Conservation (phyloP, 1,284 basidiomycete species). For the Heterobasidion parviporum region DNA sequence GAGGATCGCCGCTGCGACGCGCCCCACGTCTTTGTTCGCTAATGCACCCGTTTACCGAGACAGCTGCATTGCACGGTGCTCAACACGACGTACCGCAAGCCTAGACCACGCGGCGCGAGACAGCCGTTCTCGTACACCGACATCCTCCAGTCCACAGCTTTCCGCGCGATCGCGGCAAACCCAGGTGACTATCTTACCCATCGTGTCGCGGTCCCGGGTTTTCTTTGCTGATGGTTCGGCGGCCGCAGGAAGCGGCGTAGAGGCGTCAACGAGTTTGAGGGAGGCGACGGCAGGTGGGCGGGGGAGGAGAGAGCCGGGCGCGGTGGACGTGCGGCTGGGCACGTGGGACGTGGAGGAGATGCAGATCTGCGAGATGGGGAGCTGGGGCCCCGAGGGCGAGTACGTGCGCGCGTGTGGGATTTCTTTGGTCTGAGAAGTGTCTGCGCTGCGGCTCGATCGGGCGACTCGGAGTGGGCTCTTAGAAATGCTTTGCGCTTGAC, state of each 20-base stretch:
- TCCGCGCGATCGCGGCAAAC: constrained; percentile 11
- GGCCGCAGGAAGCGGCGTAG: too few species aligned
- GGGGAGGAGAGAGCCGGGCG: constrained; percentile 3
- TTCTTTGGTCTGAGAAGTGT: background rate
- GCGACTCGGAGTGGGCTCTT: too few species aligned
- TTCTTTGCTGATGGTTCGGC: too few species aligned
- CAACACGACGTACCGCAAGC: constrained; percentile 51
- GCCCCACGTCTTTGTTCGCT: background rate
- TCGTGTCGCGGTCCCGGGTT: background rate
- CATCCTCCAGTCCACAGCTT: constrained; percentile 27
- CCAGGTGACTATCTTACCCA: background rate
- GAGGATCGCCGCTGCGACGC: too few species aligned
- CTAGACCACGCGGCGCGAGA: constrained; percentile 21
- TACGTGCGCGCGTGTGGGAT: constrained; percentile 31
- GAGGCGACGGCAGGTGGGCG: background rate
- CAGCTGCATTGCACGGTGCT: constrained; percentile 65
- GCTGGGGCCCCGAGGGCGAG: constrained; percentile 42
- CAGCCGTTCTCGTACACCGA: constrained; percentile 40
- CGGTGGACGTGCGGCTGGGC: constrained; percentile 33
- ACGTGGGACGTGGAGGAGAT: constrained; percentile 39
- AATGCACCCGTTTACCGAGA: background rate
- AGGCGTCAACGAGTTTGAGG: background rate
- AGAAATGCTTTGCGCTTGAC: too few species aligned
- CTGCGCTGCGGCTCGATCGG: too few species aligned
- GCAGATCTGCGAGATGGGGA: constrained; percentile 57